phyloP scores from a whole-genome alignment of 1,284 basidiomycete genomes.

The Kwoniella shivajii region DNA sequence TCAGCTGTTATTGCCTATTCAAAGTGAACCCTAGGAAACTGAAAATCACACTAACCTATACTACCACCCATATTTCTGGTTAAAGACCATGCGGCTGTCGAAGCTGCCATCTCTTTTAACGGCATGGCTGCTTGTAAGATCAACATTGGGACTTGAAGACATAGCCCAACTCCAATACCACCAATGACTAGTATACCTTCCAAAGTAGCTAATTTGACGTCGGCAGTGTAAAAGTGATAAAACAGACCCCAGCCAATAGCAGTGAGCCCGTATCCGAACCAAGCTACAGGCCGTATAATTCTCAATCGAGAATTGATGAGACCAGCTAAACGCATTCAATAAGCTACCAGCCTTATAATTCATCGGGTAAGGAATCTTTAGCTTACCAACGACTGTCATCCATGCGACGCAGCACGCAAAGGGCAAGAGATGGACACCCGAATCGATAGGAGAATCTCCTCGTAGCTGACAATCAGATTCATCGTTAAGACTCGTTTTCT shows the following conservation, averaged over 20 bases:
- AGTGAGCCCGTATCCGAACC: conserved; percentile 42
- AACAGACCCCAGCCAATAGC: conserved; percentile 38
- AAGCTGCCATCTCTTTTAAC: conserved; percentile 50
- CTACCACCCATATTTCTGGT: conserved; percentile 41
- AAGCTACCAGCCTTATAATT: background rate
- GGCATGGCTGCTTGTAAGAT: conserved; percentile 51
- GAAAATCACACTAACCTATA: conserved; percentile 34
- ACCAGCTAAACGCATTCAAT: conserved; percentile 26
- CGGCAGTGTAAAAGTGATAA: conserved; percentile 29
- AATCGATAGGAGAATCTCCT: conserved; percentile 30
- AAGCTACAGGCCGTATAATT: conserved; percentile 44
- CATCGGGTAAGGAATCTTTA: background rate
- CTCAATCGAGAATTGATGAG: conserved; percentile 37
- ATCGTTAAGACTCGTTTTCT: background rate
- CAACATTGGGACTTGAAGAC: conserved; percentile 40
- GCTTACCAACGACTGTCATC: conserved; percentile 35
- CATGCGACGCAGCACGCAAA: conserved; percentile 34
- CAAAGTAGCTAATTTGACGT: conserved; percentile 25
- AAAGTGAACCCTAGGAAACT: no score
- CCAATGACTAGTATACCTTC: conserved; percentile 33
- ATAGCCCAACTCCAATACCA: conserved; percentile 34
- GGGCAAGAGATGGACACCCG: conserved; percentile 40
- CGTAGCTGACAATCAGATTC: conserved; percentile 15
- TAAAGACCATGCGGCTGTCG: conserved; percentile 44
- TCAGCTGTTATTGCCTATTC: background rate